Base-by-base conservation (phyloP, 495 filamentous ascomycete genomes). In the Achaetomiella virescens region DNA sequence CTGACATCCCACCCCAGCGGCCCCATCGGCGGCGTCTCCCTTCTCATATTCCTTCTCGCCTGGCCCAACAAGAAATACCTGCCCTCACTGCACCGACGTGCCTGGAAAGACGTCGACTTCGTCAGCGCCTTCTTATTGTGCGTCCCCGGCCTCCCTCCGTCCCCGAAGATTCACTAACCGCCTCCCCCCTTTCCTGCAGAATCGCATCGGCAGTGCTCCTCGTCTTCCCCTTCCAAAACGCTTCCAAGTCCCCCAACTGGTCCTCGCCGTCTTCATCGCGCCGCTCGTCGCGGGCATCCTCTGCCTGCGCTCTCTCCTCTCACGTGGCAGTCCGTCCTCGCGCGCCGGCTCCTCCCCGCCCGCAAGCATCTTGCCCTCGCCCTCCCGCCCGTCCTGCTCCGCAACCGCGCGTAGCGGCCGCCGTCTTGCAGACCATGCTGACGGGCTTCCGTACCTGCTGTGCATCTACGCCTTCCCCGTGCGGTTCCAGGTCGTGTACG, bases 221-320 rank as follows among this genome's bases (percentile, higher is more conserved):
- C 6, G 76, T 85, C 17, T 80, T 82, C 44, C 71, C 82, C 2
- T 77, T 87, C 55, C 80, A 86, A 58, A 78, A 82, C 62, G 75
- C 78, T 3, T 67, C 74, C 41, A 61, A 62, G 3, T 66, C 70
- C 11, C 42, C 65, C 20, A 52, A 54, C 43, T 81, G 77, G 77
- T 56, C 57, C 14, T 59, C 1, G 62, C 72, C 7, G 43, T 68
- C 18, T 78, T 81, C 59, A 59, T 79, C 33, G 69, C 66, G 1
- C 78, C 78, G 1, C 64, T 81, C n/a, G 37, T 72, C 6, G 10
- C 67, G 3, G 78, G 77, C 25, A 57, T 74, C 2, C 11, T 63
- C 47, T 73, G 67, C 48, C 76, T 77, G n/a, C n/a, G n/a, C 62
- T n/a, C 66, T 6, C 38, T 57, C 17, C 72, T 83, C 29, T 78